These are phyloP conservation scores for Cadophora sp. DNA, from an alignment of 2,329 filamentous ascomycete genomes.

Conservation along the genomic window DNA sequence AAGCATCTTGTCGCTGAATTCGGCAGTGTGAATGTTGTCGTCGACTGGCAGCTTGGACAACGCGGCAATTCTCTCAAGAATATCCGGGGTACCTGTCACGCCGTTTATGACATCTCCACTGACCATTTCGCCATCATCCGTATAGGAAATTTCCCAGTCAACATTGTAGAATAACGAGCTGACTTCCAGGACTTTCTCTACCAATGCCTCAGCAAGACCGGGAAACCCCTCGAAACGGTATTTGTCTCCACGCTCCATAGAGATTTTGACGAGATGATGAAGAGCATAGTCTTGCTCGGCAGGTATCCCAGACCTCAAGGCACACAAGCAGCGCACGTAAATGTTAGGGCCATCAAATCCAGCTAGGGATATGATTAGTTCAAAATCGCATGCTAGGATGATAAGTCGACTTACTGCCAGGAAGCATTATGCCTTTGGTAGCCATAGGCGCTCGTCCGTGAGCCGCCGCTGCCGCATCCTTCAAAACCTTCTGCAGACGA, in stretches of 20 bases:
- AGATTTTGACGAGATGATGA: conserved; percentile 94
- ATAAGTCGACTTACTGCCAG: conserved; percentile 61
- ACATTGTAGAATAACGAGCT: conserved; percentile 82
- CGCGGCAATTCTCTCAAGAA: conserved; percentile 73
- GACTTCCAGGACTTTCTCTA: conserved; percentile 83
- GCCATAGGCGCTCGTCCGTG: conserved; percentile 51
- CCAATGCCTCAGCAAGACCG: conserved; percentile 84
- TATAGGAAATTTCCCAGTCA: conserved; percentile 80
- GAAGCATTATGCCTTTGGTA: conserved; percentile 59
- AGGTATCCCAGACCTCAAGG: conserved; percentile 78
- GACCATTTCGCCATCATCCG: conserved; percentile 59
- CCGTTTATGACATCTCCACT: conserved; percentile 67
- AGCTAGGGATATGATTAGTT: conserved; percentile 41
- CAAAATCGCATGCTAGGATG: background rate
- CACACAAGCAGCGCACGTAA: conserved; percentile 85
- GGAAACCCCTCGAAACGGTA: conserved; percentile 94
- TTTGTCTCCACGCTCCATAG: conserved; percentile 91
- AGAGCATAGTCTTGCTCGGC: conserved; percentile 91
- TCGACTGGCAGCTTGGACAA: conserved; percentile 68
- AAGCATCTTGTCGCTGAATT: conserved; percentile 73
- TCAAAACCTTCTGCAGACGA: conserved; percentile 57
- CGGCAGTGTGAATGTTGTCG: conserved; percentile 72
- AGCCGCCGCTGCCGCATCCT: conserved; percentile 46
- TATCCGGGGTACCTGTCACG: conserved; percentile 70
- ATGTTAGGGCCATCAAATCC: conserved; percentile 84